Evolutionary conservation across 192 early-diverging fungal species (phyloP).

Genomic region (Mortierella antarctica): DNA sequence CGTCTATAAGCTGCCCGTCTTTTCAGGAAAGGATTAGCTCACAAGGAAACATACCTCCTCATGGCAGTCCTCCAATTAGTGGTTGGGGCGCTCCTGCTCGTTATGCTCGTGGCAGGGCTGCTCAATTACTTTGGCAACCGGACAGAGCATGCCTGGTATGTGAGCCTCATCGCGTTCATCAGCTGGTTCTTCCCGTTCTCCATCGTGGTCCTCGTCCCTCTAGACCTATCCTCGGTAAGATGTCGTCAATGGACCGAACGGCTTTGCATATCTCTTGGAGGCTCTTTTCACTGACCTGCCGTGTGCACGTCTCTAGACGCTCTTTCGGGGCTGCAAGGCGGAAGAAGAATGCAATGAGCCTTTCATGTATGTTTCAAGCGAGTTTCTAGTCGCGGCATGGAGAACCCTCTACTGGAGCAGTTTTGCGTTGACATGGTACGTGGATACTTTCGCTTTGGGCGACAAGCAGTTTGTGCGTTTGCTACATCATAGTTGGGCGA

Average conservation of each 20-base stretch:
- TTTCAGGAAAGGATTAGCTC: too few relatives aligned
- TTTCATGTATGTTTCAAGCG: conserved; percentile 74
- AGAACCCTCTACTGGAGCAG: conserved; percentile 89
- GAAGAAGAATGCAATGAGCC: conserved; percentile 76
- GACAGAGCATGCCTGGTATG: conserved; percentile 84
- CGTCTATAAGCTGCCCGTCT: too few relatives aligned
- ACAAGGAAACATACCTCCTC: neutral
- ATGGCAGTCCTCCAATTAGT: conserved; percentile 53
- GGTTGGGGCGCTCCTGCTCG: conserved; percentile 62
- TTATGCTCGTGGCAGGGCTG: conserved; percentile 65
- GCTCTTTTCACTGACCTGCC: neutral
- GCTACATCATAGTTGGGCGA: too few relatives aligned
- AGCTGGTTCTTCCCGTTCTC: conserved; percentile 94
- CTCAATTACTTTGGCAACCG: conserved; percentile 86
- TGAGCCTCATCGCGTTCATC: conserved; percentile 74
- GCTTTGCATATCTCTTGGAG: neutral
- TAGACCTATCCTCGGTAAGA: conserved; percentile 85
- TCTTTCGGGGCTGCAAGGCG: conserved; percentile 71
- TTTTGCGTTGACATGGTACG: conserved; percentile 87
- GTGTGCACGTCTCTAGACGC: conserved; percentile 58
- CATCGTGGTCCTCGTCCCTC: conserved; percentile 88
- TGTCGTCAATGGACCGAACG: neutral
- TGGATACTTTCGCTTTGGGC: neutral
- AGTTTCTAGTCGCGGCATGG: conserved; percentile 85
- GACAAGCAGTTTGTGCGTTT: too few relatives aligned